Percentiles rank a stretch among this genome's conserved stretches.
phyloP scores from a whole-genome alignment of 768 basidiomycete genomes.

The Naematelia encephala region DNA sequence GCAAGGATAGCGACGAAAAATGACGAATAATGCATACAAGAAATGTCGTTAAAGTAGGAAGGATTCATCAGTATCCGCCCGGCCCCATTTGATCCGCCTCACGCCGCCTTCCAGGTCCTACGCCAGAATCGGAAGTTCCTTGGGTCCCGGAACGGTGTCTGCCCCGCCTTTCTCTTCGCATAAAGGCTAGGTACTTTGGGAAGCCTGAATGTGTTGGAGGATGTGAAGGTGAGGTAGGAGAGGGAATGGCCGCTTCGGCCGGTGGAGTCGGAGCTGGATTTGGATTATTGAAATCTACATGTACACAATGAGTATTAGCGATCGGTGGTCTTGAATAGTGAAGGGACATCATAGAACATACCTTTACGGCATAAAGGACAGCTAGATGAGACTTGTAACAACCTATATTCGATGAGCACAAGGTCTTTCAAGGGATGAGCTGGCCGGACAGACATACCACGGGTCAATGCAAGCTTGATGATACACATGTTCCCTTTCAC shows the following conservation, averaged over 20 bases:
- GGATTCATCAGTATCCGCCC: slow-evolving; percentile 25
- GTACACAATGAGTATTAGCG: background rate
- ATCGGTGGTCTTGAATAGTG: background rate
- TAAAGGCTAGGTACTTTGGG: slow-evolving; percentile 44
- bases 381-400: slow-evolving; percentile 80
- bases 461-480: slow-evolving; percentile 88
- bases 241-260: slow-evolving; percentile 11
- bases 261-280: slow-evolving; percentile 12
- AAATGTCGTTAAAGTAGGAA: too few relatives aligned
- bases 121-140: slow-evolving; percentile 4
- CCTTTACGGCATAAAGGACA: slow-evolving; percentile 92
- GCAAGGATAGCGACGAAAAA: too few relatives aligned
- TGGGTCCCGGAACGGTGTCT: slow-evolving; percentile 5
- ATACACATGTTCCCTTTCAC: slow-evolving; percentile 85
- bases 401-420: slow-evolving; percentile 56
- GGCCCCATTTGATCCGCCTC: slow-evolving; percentile 38
- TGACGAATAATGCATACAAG: too few relatives aligned
- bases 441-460: too few relatives aligned
- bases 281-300: slow-evolving; percentile 33
- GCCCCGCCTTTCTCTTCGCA: slow-evolving; percentile 35
- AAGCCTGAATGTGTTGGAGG: slow-evolving; percentile 41
- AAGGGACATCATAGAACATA: slow-evolving; percentile 49
- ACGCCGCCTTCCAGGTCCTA: slow-evolving; percentile 21
- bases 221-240: slow-evolving; percentile 14
- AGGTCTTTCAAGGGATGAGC: too few relatives aligned